Evolutionary conservation across 2,329 filamentous ascomycete species (phyloP), one percentile per base, ranked within the genome.

Genomic region (Fusarium caatingaense): DNA sequence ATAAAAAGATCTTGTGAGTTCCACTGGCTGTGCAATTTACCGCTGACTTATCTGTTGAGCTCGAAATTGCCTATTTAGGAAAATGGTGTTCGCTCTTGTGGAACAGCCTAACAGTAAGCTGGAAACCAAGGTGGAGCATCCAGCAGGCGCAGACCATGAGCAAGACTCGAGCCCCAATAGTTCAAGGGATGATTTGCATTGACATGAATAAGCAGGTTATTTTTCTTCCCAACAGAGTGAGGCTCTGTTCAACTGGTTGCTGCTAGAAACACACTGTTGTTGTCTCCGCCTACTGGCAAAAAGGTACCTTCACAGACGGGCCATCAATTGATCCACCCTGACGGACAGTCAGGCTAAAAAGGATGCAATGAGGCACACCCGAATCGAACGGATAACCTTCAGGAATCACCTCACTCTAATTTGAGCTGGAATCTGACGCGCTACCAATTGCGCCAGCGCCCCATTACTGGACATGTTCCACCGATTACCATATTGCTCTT

Each of bases 31-130:
- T 37, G 18, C 3, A 37, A 37, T 37, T 37, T 37, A 37, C 34
- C 18, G 34, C 34, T 37, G 42, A 45, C 42, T 25, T 3, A 20
- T 25, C 21, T 62, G 57, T 42, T 42, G 32, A 40, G 44, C 13
- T 18, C 6, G 25, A 37, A 64, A 64, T 64, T 58, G 21, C 60
- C 60, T 58, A 16, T n/a, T 64, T 64, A 5, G 60, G 61, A 16
- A 58, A 64, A 64, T 58, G 60, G 61, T 64, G 30, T 34, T 42
- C 21, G 8, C 15, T 4, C 8, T 3, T 20, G 16, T 9, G 20
- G 20, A 32, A 13, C 21, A 12, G 18, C 4, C 20, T 12, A 23
- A 20, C 11, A 7, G 25, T 23, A 7, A 34, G 5, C 21, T 11
- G 2, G 8, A 13, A 37, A 12, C 13, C 6, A 15, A 12, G 11